These are phyloP conservation scores for Leccinum rimulosum DNA, from an alignment of 768 basidiomycete species.

Conservation along the genomic window DNA sequence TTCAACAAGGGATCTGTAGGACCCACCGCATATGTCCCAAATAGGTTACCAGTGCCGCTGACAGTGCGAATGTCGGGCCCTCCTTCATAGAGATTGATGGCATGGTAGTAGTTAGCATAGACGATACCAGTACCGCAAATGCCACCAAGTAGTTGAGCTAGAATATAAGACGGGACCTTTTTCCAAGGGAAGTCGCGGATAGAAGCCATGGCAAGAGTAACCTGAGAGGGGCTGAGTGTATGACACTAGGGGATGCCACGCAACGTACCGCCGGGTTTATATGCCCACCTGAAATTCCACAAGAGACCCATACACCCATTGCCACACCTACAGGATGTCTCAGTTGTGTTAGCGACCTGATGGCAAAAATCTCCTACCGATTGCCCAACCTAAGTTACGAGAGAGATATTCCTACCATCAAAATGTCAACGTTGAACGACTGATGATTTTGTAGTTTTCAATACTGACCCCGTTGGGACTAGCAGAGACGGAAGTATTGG, in stretches of 20 bases:
- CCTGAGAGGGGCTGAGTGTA: constrained; percentile 33
- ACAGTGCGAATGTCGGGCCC: constrained; percentile 53
- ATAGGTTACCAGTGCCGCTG: constrained; percentile 53
- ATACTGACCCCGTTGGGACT: constrained; percentile 54
- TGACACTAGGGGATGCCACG: neutral
- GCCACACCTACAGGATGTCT: constrained; percentile 40
- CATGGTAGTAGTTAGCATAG: constrained; percentile 67
- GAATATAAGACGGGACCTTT: constrained; percentile 71
- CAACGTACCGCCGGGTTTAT: constrained; percentile 64
- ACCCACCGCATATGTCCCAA: constrained; percentile 60
- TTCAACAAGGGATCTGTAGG: neutral
- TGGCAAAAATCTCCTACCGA: constrained; percentile 19
- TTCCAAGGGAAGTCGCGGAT: constrained; percentile 76
- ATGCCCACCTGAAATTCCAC: constrained; percentile 71
- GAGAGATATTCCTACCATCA: constrained; percentile 22
- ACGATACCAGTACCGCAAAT: constrained; percentile 55
- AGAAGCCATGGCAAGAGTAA: constrained; percentile 67
- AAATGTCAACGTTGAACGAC: constrained; percentile 3
- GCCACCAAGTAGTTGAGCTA: constrained; percentile 62
- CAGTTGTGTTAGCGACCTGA: neutral
- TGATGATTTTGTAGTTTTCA: neutral
- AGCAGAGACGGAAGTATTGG: constrained; percentile 42
- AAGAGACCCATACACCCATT: constrained; percentile 66
- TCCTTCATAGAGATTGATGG: constrained; percentile 66
- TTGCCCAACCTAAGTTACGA: constrained; percentile 30